Evolutionary conservation across 192 early-diverging fungal genomes (phyloP).

Genomic region (Coemansia nantahalensis): DNA sequence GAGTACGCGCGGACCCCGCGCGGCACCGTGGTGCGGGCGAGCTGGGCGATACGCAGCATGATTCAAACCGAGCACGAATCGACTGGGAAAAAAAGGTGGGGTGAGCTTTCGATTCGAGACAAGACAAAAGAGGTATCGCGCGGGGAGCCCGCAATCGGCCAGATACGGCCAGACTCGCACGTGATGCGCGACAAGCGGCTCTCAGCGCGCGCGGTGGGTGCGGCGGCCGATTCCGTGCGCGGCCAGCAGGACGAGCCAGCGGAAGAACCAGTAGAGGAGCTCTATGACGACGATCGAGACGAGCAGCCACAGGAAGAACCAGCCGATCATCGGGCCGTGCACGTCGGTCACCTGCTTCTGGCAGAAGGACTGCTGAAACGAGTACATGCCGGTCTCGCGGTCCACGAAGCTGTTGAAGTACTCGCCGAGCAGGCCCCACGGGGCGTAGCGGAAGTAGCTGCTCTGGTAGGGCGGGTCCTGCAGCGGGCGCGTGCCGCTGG

Average conservation of each 20-base stretch:
- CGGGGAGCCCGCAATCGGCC: too few relatives aligned
- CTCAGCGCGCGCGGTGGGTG: background rate
- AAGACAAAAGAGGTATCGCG: too few relatives aligned
- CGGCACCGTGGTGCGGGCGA: conserved; percentile 36
- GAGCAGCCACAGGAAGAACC: conserved; percentile 41
- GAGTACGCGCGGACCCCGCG: conserved; percentile 47
- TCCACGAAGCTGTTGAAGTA: conserved; percentile 67
- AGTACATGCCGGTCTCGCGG: conserved; percentile 65
- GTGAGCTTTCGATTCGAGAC: too few relatives aligned
- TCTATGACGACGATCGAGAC: conserved; percentile 28
- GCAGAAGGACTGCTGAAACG: conserved; percentile 66
- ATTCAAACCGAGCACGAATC: conserved; percentile 1
- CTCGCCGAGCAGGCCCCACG: conserved; percentile 55
- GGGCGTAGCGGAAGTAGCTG: conserved; percentile 51
- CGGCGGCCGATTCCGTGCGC: conserved; percentile 5
- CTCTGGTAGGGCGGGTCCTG: conserved; percentile 44
- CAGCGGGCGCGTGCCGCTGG: conserved; percentile 58
- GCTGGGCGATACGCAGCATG: conserved; percentile 38
- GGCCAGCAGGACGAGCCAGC: conserved; percentile 24
- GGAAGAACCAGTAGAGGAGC: conserved; percentile 39
- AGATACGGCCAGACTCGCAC: too few relatives aligned
- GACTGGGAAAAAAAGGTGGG: too few relatives aligned
- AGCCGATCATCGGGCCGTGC: conserved; percentile 44
- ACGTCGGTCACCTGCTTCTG: conserved; percentile 53
- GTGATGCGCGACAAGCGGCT: too few relatives aligned